A percentile compares a stretch with the other conserved stretches of the same genome.
phyloP scores from a whole-genome alignment of 129 eudicot genomes.

The Silybum marianum region DNA sequence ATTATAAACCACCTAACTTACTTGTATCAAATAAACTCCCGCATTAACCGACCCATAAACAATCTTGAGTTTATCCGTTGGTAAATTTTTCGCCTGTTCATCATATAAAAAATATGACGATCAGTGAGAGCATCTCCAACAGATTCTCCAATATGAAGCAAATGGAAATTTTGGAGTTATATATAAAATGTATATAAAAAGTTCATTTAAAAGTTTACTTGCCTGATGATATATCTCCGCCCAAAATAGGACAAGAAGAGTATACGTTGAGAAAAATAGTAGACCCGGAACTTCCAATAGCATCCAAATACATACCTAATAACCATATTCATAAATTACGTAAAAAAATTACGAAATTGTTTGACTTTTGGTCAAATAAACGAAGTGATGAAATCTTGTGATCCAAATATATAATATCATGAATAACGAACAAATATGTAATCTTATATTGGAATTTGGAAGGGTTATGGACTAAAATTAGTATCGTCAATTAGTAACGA shows the following conservation, averaged over 20 bases:
- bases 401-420: not conserved
- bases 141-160: not conserved
- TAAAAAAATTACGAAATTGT: too few relatives aligned
- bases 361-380: too few relatives aligned
- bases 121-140: not conserved
- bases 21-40: constrained; percentile 82
- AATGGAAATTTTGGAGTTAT: not conserved
- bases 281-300: constrained; percentile 80
- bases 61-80: constrained; percentile 76
- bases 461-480: too few relatives aligned
- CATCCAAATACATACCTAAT: constrained; percentile 62
- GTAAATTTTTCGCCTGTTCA: constrained; percentile 61
- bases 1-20: constrained; percentile 20
- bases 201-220: not conserved
- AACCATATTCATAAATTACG: constrained; percentile 1
- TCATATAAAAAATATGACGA: not conserved
- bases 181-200: too few relatives aligned
- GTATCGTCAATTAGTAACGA: too few relatives aligned
- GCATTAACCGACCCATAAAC: constrained; percentile 60
- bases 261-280: constrained; percentile 83
- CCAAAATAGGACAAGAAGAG: constrained; percentile 96
- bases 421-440: too few relatives aligned
- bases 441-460: too few relatives aligned
- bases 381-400: not conserved
- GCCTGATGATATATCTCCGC: constrained; percentile 97